phyloP scores from a whole-genome alignment of 805 yeast species.

The Candida nonsorbophila region DNA sequence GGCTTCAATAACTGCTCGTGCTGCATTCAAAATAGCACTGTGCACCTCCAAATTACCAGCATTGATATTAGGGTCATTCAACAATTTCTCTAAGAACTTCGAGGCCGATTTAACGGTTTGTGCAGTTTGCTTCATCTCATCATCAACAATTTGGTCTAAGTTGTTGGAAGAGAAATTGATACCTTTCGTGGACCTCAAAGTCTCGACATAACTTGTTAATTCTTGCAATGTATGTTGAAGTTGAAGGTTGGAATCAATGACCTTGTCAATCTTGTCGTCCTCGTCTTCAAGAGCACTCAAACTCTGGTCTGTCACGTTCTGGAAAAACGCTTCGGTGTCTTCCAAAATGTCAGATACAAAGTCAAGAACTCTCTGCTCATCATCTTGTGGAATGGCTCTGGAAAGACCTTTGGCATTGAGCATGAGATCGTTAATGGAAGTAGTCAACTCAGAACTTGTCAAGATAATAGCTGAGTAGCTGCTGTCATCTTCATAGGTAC shows the following conservation, averaged over 20 bases:
- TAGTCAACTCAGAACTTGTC: slow-evolving; percentile 57
- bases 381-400: slow-evolving; percentile 46
- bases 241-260: slow-evolving; percentile 67
- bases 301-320: slow-evolving; percentile 48
- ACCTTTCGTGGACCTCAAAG: slow-evolving; percentile 33
- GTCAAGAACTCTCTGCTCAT: slow-evolving; percentile 46
- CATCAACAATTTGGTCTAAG: slow-evolving; percentile 65
- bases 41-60: slow-evolving; percentile 63
- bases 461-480: slow-evolving; percentile 61
- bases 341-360: slow-evolving; percentile 55
- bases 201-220: slow-evolving; percentile 51
- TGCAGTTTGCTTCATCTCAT: slow-evolving; percentile 71
- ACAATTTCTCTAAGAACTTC: slow-evolving; percentile 47
- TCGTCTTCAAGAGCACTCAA: slow-evolving; percentile 50
- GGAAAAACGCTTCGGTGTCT: slow-evolving; percentile 57
- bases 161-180: slow-evolving; percentile 39
- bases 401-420: slow-evolving; percentile 66
- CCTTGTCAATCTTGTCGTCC: slow-evolving; percentile 65
- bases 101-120: slow-evolving; percentile 64
- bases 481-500: slow-evolving; percentile 34
- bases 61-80: slow-evolving; percentile 48
- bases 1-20: slow-evolving; percentile 75
- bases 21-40: slow-evolving; percentile 71
- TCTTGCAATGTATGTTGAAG: slow-evolving; percentile 68
- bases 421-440: slow-evolving; percentile 57